A percentile compares a stretch with the other conserved stretches of the same genome.
Conservation (phyloP, 306 rosid genomes). For the Cercis canadensis region DNA sequence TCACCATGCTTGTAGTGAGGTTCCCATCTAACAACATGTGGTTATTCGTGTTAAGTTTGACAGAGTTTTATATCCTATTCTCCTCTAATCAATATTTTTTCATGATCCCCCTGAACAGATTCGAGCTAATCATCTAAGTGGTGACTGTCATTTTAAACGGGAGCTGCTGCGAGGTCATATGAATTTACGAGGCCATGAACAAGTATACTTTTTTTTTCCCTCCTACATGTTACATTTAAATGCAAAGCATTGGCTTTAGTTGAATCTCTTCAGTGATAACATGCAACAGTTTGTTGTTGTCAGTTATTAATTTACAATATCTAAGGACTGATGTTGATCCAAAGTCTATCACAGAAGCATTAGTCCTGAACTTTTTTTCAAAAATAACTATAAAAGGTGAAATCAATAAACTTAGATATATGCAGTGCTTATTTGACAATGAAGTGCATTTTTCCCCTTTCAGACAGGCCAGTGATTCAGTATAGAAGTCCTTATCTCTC, state of each 20-base stretch:
- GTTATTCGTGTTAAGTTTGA: slow-evolving; percentile 6
- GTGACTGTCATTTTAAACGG: slow-evolving; percentile 91
- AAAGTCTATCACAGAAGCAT: too few relatives aligned
- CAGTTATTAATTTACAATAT: slow-evolving; percentile 6
- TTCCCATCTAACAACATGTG: slow-evolving; percentile 16
- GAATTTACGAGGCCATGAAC: slow-evolving; percentile 81
- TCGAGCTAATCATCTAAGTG: slow-evolving; percentile 90
- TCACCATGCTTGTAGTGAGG: slow-evolving; percentile 98
- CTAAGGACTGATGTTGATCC: neutral
- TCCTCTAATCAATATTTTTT: slow-evolving; percentile 2
- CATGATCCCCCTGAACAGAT: slow-evolving; percentile 57
- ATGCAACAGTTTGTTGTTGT: neutral
- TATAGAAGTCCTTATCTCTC: neutral
- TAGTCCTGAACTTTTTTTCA: too few relatives aligned
- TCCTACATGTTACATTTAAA: neutral
- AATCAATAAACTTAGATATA: slow-evolving; percentile 4
- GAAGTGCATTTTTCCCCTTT: neutral
- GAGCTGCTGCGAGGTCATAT: slow-evolving; percentile 71
- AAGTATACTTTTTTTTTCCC: slow-evolving; percentile 51
- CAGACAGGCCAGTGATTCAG: neutral
- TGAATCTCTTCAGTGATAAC: slow-evolving; percentile 21
- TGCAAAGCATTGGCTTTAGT: slow-evolving; percentile 2
- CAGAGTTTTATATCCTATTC: neutral
- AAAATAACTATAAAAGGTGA: too few relatives aligned
- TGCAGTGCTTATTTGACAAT: slow-evolving; percentile 7